Conservation (phyloP, 306 rosid species). For the Heteromeles arbutifolia region DNA sequence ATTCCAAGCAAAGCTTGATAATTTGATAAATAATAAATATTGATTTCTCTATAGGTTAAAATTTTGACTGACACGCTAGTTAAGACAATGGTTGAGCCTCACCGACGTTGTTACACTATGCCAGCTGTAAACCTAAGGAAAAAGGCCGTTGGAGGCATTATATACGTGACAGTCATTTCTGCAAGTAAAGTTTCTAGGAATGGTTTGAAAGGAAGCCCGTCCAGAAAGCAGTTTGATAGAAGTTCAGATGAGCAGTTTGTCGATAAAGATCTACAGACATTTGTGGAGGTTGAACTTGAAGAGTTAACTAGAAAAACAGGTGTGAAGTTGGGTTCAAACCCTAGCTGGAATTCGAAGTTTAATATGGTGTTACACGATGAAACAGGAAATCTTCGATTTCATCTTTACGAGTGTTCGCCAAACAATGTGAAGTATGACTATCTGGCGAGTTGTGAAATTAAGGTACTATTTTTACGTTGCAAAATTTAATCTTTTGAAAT, state of each 20-base stretch:
- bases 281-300: slow-evolving; percentile 83
- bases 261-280: slow-evolving; percentile 69
- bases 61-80: slow-evolving; percentile 62
- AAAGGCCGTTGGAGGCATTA: slow-evolving; percentile 77
- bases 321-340: slow-evolving; percentile 59
- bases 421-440: slow-evolving; percentile 72
- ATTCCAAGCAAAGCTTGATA: not conserved
- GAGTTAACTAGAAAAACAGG: slow-evolving; percentile 76
- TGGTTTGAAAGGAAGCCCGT: slow-evolving; percentile 53
- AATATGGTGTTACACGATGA: slow-evolving; percentile 90
- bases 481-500: not conserved
- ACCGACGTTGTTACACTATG: slow-evolving; percentile 77
- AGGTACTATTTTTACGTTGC: slow-evolving; percentile 38
- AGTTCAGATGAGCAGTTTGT: slow-evolving; percentile 41
- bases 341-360: slow-evolving; percentile 82
- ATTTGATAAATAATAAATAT: slow-evolving; percentile 11
- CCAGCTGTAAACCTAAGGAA: slow-evolving; percentile 70
- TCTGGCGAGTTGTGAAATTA: slow-evolving; percentile 82
- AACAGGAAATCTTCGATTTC: slow-evolving; percentile 64
- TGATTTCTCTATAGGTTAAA: slow-evolving; percentile 51
- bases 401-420: slow-evolving; percentile 62
- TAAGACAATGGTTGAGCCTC: slow-evolving; percentile 98
- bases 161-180: slow-evolving; percentile 70
- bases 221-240: slow-evolving; percentile 48
- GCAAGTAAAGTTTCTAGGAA: slow-evolving; percentile 66